These are phyloP conservation scores for Cryphonectria japonica DNA, from an alignment of 2,329 filamentous ascomycete genomes.

Conservation along the genomic window DNA sequence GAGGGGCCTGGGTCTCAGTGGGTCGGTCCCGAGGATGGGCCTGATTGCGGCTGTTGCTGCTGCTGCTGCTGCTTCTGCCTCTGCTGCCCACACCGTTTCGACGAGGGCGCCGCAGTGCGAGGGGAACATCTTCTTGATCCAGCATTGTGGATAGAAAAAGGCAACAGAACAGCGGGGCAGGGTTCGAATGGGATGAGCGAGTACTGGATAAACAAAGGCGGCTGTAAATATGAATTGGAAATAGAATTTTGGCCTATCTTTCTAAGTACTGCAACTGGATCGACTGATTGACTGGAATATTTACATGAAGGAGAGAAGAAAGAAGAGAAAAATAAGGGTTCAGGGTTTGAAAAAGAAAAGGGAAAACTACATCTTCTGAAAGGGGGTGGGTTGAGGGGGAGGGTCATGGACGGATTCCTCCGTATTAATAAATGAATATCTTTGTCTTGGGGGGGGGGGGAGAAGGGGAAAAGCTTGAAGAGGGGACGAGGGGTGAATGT, in stretches of 20 bases:
- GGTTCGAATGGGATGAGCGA: neutral
- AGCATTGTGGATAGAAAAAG: conserved; percentile 37
- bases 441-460: neutral
- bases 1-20: conserved; percentile 24
- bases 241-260: neutral
- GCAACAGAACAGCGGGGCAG: neutral
- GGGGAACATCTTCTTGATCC: conserved; percentile 52
- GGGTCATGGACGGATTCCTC: neutral
- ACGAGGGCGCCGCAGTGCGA: conserved; percentile 59
- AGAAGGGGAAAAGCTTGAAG: neutral
- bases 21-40: conserved; percentile 28
- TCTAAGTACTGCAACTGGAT: neutral
- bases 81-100: conserved; percentile 42
- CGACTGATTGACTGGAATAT: neutral
- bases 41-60: neutral
- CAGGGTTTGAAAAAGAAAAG: neutral
- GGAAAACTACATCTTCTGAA: neutral
- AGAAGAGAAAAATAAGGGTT: neutral
- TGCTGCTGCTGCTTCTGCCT: neutral
- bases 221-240: neutral
- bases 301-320: neutral
- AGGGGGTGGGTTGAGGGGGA: neutral
- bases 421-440: conserved; percentile 5
- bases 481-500: neutral
- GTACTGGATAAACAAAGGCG: neutral